phyloP scores from a whole-genome alignment of 805 yeast species.

The Ogataea paraovalis region DNA sequence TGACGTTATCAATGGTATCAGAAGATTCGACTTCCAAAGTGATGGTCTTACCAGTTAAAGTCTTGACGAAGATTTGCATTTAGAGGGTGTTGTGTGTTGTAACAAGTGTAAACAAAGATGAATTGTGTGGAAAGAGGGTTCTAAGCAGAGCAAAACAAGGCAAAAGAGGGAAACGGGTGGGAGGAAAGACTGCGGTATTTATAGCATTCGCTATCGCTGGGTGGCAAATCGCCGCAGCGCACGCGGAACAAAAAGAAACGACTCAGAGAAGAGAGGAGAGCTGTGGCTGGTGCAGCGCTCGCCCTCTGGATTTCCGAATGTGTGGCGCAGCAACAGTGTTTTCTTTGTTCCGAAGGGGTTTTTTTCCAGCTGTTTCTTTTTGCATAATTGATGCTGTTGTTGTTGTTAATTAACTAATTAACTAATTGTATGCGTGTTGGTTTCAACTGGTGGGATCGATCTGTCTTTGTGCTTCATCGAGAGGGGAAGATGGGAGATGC shows the following conservation, averaged over 20 bases:
- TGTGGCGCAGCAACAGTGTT: too few relatives aligned
- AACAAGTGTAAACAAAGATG: not conserved
- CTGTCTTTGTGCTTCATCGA: too few relatives aligned
- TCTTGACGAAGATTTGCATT: slow-evolving; percentile 29
- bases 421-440: too few relatives aligned
- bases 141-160: not conserved
- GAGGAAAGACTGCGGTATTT: slow-evolving; percentile 19
- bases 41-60: slow-evolving; percentile 59
- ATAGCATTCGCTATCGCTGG: slow-evolving; percentile 15
- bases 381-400: too few relatives aligned
- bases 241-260: not conserved
- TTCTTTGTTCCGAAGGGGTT: too few relatives aligned
- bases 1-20: slow-evolving; percentile 95
- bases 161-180: not conserved
- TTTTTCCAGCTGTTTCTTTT: too few relatives aligned
- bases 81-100: not conserved
- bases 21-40: slow-evolving; percentile 97
- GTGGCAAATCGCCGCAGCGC: slow-evolving; percentile 20
- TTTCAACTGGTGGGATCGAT: too few relatives aligned
- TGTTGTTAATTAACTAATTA: too few relatives aligned
- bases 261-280: not conserved
- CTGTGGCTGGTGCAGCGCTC: not conserved
- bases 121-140: not conserved
- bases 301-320: too few relatives aligned
- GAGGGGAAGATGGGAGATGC: too few relatives aligned